A percentile compares a stretch with the other conserved stretches of the same genome.
Evolutionary conservation across 257 asterid genomes (phyloP).

Genomic region (Jacaranda mimosifolia): DNA sequence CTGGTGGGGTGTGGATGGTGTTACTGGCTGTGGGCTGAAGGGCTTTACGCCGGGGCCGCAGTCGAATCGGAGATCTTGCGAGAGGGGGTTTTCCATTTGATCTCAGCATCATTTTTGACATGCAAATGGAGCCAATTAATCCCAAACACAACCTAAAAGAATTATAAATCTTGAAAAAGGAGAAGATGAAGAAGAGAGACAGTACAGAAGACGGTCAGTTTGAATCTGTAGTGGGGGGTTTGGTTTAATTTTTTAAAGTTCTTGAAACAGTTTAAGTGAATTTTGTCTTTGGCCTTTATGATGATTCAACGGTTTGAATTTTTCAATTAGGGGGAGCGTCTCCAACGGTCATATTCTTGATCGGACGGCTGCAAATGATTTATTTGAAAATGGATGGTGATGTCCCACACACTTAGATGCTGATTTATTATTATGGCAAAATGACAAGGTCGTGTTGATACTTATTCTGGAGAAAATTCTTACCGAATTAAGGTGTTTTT

Average conservation of each 20-base stretch:
- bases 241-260: background rate
- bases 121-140: background rate
- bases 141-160: background rate
- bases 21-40: slow-evolving; percentile 57
- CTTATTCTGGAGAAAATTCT: background rate
- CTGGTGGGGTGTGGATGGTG: slow-evolving; percentile 62
- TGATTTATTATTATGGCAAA: slow-evolving; percentile 15
- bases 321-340: slow-evolving; percentile 41
- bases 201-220: background rate
- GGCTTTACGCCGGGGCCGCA: slow-evolving; percentile 63
- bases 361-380: slow-evolving; percentile 41
- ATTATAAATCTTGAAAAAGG: background rate
- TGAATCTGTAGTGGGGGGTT: slow-evolving; percentile 1
- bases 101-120: slow-evolving; percentile 67
- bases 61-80: slow-evolving; percentile 83
- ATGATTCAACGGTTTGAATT: slow-evolving; percentile 29
- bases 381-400: slow-evolving; percentile 31
- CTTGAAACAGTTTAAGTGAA: slow-evolving; percentile 11
- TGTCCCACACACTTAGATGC: background rate
- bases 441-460: background rate
- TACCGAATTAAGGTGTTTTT: too few species aligned
- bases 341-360: slow-evolving; percentile 60
- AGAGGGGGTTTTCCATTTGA: slow-evolving; percentile 86
- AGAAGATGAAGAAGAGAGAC: background rate
- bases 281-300: background rate